Evolutionary conservation across 1,284 basidiomycete species (phyloP), one percentile per base, ranked within the genome.

Genomic region (Apiotrichum akiyoshidainum): DNA sequence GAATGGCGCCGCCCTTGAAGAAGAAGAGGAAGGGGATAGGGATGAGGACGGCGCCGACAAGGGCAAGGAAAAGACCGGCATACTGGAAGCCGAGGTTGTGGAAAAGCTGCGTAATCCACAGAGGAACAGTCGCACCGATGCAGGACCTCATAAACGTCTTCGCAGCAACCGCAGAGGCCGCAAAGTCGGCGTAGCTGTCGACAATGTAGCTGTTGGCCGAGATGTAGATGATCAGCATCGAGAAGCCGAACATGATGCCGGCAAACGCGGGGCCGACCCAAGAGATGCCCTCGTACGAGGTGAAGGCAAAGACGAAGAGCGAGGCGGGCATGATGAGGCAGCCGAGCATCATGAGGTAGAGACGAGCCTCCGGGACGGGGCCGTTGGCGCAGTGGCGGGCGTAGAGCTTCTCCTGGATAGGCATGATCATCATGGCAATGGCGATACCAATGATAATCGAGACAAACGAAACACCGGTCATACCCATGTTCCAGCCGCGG

Each of bases 121-220:
- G 64, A 12, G 73, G 72, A 4, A 75, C 70, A 0, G 65, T 64
- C 2, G 76, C 78, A 13, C 81, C 82, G 50, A 78, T 70, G 14
- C 80, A 65, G 9, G 76, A 77, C 26, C 81, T 75, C 52, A 80
- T 68, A 21, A 83, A 73, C 0, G 80, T 81, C 69, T 83, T 83
- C 54, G 80, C 80, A 5, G 81, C 79, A 46, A 81, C 72, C 5
- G 78, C 79, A 13, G 74, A 76, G 1, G 79, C 77, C 1, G 71
- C 69, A 33, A 58, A 65, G 55, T 68, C 54, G 35, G 64, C 55
- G 55, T 73, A 74, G 1, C 60, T 61, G 55, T 74, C 72, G 46
- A 74, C 69, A 42, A 74, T 70, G 62, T 74, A 74, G 31, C 61
- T 60, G 67, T 78, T 78, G 44, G 73, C 75, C 11, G 68, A 65